phyloP scores from a whole-genome alignment of 768 basidiomycete species.

The Crepidotus variabilis region DNA sequence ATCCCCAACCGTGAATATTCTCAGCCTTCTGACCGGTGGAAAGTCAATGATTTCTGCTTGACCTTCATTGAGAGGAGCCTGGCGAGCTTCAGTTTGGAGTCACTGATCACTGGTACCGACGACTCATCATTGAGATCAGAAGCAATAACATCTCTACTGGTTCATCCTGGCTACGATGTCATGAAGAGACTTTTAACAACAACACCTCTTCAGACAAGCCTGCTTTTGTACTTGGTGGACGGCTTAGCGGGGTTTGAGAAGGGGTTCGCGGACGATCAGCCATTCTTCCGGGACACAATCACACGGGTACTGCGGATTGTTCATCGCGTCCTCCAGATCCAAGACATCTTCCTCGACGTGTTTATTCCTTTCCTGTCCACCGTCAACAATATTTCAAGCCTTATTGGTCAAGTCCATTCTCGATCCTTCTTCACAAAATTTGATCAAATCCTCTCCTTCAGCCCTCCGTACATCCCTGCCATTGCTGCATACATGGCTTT shows the following conservation, averaged over 20 bases:
- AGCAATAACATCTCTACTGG: conserved; percentile 47
- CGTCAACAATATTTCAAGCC: conserved; percentile 44
- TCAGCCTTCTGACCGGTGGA: conserved; percentile 76
- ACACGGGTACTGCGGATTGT: conserved; percentile 79
- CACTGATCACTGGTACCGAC: conserved; percentile 56
- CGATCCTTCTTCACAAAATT: conserved; percentile 70
- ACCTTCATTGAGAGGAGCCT: conserved; percentile 83
- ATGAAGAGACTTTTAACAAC: conserved; percentile 75
- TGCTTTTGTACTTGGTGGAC: conserved; percentile 79
- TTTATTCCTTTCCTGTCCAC: conserved; percentile 76
- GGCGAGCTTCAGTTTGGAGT: conserved; percentile 77
- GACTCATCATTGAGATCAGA: conserved; percentile 51
- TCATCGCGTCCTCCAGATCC: conserved; percentile 76
- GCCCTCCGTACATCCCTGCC: conserved; percentile 69
- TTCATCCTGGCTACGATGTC: conserved; percentile 87
- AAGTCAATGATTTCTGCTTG: conserved; percentile 79
- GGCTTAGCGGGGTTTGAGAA: conserved; percentile 76
- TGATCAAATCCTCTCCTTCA: conserved; percentile 72
- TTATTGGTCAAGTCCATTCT: conserved; percentile 54
- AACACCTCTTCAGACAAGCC: conserved; percentile 64
- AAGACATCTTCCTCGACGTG: conserved; percentile 87
- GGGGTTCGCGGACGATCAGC: conserved; percentile 62
- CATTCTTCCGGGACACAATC: conserved; percentile 71
- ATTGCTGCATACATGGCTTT: conserved; percentile 78
- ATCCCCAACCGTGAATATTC: conserved; percentile 74